Evolutionary conservation across 2,329 filamentous ascomycete species (phyloP), one percentile per base, ranked within the genome.

Genomic region (Trichoderma pleuroti): DNA sequence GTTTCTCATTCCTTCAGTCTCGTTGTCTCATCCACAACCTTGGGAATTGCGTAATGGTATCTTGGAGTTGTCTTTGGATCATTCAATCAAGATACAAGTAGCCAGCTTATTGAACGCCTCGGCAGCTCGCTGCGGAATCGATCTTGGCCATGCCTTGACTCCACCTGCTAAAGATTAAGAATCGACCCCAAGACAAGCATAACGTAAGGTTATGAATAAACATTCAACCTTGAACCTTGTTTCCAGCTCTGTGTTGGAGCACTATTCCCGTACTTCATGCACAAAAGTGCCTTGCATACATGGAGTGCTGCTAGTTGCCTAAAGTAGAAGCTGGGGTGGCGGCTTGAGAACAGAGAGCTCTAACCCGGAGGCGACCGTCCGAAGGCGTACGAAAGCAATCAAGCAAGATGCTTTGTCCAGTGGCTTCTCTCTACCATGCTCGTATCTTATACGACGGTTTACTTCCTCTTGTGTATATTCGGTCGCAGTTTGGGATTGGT

Each of bases 211-310:
- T 59, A 49, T 18, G 24, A 21, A 24, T 36, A 24, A 67, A 46
- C 24, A 18, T 32, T 14, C 12, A 57, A n/a, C 18, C 5, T 34
- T 10, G 0, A 34, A 59, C 30, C 30, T 34, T 21, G n/a, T 24
- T 60, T 10, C 14, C 7, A 16, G 18, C 1, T 16, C 0, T 32
- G 30, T 2, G 18, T 49, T 18, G 1, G 21, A 49, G 9, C 28
- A 36, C 14, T 46, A 36, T 49, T 14, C 9, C 10, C 21, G 0
- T 28, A 9, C 21, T 49, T 49, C 9, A 49, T 24, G 39, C 32
- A n/a, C 54, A 68, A 68, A 68, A 60, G 54, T 68, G 52, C 65
- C 65, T 14, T 21, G 54, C 54, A 49, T 60, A 39, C 16, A 39
- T 39, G 36, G 18, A 5, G 39, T 28, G 36, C n/a, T 18, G 24